Evolutionary conservation across 1,139 yeast genomes (phyloP).

Genomic region (Lodderomyces orthopsilosis): DNA sequence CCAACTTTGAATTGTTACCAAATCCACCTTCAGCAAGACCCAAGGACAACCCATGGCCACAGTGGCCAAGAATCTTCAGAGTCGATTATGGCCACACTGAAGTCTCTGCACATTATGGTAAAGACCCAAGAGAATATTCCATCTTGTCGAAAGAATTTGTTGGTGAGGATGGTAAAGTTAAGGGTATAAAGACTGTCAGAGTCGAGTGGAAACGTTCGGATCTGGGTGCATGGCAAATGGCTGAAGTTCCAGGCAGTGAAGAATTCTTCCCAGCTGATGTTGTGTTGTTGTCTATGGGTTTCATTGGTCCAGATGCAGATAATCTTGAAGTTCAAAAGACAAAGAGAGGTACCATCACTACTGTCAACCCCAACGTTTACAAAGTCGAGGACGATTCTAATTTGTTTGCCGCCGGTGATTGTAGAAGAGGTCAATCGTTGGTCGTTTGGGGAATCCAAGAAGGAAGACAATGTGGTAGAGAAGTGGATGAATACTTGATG

Average conservation of each 20-base stretch:
- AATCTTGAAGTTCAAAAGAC: conserved; percentile 71
- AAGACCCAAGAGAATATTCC: conserved; percentile 96
- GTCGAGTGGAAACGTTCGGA: conserved; percentile 98
- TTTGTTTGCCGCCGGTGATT: conserved; percentile 94
- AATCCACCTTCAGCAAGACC: conserved; percentile 85
- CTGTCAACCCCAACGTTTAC: conserved; percentile 67
- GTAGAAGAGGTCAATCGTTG: conserved; percentile 97
- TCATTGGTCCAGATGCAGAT: conserved; percentile 92
- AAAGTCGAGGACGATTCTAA: conserved; percentile 61
- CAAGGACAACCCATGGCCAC: conserved; percentile 99
- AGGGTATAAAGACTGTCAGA: conserved; percentile 90
- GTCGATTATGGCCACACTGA: conserved; percentile 98
- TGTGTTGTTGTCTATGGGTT: conserved; percentile 94
- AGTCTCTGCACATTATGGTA: conserved; percentile 90
- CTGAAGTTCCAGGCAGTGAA: conserved; percentile 93
- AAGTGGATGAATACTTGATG: conserved; percentile 78
- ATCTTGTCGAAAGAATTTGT: conserved; percentile 93
- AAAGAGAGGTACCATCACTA: conserved; percentile 82
- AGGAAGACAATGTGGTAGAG: conserved; percentile 97
- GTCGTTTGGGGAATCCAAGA: conserved; percentile 99
- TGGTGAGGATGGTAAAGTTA: conserved; percentile 91
- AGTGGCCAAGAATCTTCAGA: conserved; percentile 97
- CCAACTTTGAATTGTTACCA: conserved; percentile 92
- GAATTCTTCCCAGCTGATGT: conserved; percentile 93
- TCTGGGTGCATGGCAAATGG: conserved; percentile 98